Evolutionary conservation across 176 grass and related monocot genomes (phyloP).

Genomic region (Themeda triandra): DNA sequence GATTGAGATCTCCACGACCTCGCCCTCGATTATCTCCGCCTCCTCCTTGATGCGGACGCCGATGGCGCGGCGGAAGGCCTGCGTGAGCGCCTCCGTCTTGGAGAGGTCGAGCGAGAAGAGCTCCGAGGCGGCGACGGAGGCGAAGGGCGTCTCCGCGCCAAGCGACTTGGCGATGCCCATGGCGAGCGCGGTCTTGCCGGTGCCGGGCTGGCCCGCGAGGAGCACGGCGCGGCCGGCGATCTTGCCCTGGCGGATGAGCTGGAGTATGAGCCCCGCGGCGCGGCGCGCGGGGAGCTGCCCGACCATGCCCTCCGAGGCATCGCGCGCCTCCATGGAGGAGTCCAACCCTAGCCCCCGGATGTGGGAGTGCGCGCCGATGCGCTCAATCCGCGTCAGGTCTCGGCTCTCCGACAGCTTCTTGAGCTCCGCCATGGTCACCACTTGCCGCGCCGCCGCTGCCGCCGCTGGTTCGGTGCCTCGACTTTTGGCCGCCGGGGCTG

Average conservation of each 20-base stretch:
- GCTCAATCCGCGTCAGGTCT: conserved; percentile 90
- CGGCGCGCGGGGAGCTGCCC: conserved; percentile 84
- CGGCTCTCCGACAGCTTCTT: conserved; percentile 84
- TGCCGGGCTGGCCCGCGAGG: conserved; percentile 87
- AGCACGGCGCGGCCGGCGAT: conserved; percentile 85
- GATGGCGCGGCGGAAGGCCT: conserved; percentile 83
- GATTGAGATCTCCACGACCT: conserved; percentile 92
- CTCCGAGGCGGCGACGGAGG: conserved; percentile 78
- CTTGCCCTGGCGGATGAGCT: conserved; percentile 83
- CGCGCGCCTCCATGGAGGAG: conserved; percentile 77
- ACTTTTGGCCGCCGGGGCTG: not conserved
- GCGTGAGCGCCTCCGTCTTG: conserved; percentile 88
- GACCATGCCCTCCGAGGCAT: conserved; percentile 94
- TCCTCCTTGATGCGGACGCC: conserved; percentile 99
- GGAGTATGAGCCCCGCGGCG: conserved; percentile 74
- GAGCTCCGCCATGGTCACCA: conserved; percentile 70
- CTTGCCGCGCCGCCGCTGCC: not conserved
- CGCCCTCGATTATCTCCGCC: conserved; percentile 97
- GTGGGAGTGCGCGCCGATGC: conserved; percentile 96
- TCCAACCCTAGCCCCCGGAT: conserved; percentile 93
- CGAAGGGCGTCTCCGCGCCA: conserved; percentile 87
- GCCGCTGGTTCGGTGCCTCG: conserved; percentile 5
- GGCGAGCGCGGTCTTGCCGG: conserved; percentile 89
- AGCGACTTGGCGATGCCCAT: conserved; percentile 98
- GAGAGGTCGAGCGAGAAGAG: conserved; percentile 95